phyloP scores from a whole-genome alignment of 768 basidiomycete genomes.

The Auricularia cornea region DNA sequence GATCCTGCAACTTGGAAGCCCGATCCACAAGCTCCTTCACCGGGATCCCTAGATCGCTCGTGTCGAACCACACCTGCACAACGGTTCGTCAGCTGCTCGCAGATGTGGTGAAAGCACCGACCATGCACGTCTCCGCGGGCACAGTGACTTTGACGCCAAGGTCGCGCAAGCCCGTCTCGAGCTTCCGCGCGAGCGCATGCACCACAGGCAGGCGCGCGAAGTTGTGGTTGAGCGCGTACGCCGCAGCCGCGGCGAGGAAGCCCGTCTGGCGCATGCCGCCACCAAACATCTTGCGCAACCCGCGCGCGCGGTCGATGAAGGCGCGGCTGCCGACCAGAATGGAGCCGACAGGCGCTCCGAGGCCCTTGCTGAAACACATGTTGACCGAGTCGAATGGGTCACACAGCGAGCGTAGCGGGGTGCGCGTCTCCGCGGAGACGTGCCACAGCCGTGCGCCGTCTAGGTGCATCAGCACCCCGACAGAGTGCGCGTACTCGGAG shows the following conservation, averaged over 20 bases:
- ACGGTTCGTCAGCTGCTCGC: neutral
- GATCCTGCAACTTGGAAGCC: constrained; percentile 53
- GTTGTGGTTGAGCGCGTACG: constrained; percentile 81
- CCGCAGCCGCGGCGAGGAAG: constrained; percentile 68
- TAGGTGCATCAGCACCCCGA: constrained; percentile 75
- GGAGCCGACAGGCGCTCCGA: constrained; percentile 77
- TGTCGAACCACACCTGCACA: constrained; percentile 71
- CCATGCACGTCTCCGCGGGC: constrained; percentile 85
- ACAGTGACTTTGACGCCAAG: constrained; percentile 67
- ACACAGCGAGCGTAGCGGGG: constrained; percentile 63
- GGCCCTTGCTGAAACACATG: constrained; percentile 94
- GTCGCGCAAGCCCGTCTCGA: constrained; percentile 62
- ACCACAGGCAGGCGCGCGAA: constrained; percentile 67
- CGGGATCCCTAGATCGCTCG: constrained; percentile 57
- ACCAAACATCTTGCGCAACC: constrained; percentile 92
- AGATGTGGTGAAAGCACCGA: constrained; percentile 26
- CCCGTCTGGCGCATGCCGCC: constrained; percentile 95
- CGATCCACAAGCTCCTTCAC: constrained; percentile 63
- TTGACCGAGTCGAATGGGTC: constrained; percentile 88
- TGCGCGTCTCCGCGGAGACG: constrained; percentile 66
- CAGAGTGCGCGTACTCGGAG: constrained; percentile 59
- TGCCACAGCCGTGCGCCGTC: constrained; percentile 97
- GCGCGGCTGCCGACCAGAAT: constrained; percentile 73
- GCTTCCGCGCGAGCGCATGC: constrained; percentile 60
- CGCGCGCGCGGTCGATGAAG: constrained; percentile 76